Conservation (phyloP, 2,329 filamentous ascomycete species). For the Elsinoe ampelina region DNA sequence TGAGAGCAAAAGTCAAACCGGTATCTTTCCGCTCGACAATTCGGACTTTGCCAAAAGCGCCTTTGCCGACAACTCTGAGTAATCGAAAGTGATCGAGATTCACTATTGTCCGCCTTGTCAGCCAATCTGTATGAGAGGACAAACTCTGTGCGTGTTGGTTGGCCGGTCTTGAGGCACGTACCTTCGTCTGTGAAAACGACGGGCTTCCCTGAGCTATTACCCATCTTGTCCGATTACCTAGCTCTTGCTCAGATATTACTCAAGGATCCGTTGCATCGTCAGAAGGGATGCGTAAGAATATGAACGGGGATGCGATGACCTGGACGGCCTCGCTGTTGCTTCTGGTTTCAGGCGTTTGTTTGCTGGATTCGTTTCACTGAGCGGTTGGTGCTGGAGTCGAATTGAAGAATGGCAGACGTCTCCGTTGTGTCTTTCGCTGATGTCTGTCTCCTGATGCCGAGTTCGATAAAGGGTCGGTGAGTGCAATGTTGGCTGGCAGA, state of each 20-base stretch:
- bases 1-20: slow-evolving; percentile 84
- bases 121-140: not conserved
- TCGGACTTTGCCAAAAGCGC: slow-evolving; percentile 95
- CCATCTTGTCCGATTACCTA: slow-evolving; percentile 49
- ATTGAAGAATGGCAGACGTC: not conserved
- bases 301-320: slow-evolving; percentile 1
- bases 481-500: not conserved
- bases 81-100: slow-evolving; percentile 97
- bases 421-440: not conserved
- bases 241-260: slow-evolving; percentile 5
- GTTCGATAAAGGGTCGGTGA: not conserved
- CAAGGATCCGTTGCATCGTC: slow-evolving; percentile 1
- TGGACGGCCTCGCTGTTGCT: slow-evolving; percentile 2
- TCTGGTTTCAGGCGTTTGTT: not conserved
- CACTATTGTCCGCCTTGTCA: slow-evolving; percentile 44
- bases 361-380: not conserved
- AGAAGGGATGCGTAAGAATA: not conserved
- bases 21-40: slow-evolving; percentile 98
- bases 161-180: slow-evolving; percentile 32
- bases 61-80: slow-evolving; percentile 89
- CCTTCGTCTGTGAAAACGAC: slow-evolving; percentile 89
- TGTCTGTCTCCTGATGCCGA: not conserved
- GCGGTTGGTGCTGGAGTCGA: not conserved
- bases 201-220: slow-evolving; percentile 90
- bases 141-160: not conserved